Evolutionary conservation across 352 stramenopile species (phyloP), one percentile per base, ranked within the genome.

Genomic region (Phytopythium helicoides): DNA sequence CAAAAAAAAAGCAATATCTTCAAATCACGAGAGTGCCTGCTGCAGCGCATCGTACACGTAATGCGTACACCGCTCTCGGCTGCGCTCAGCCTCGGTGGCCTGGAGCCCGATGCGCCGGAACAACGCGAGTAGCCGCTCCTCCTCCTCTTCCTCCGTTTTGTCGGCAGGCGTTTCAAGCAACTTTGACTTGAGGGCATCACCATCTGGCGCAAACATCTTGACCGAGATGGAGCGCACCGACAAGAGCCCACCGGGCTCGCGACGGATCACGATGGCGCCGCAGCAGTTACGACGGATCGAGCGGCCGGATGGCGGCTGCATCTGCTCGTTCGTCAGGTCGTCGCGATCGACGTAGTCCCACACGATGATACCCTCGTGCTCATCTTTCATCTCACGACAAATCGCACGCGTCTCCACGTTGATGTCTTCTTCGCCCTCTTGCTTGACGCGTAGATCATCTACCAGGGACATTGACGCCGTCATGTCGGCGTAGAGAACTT

Each of bases 311-410:
- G 31, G 33, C 3, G 59, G 56, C 26, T 39, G 26, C 1, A 58
- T 50, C 22, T 73, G 45, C 1, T 36, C 10, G 26, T 16, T 26
- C 66, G 75, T 28, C 40, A 79, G 42, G 14, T 78, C 68, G 58
- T 89, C 78, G n/a, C 75, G 67, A 61, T 87, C 78, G 31, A 76
- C 73, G 25, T 87, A 89, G 51, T 89, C 78, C 78, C 76, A 87
- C 21, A 78, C 45, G 36, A 89, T 76, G 40, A 78, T 47, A 15
- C 46, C 66, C 45, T 68, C 64, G 18, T 79, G 49, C 11, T 58
- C 48, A 6, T 33, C 28, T 23, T 64, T 62, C 56, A 73, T 42
- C 26, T 81, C 71, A 28, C 70, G 60, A 18, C 72, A 85, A 8
- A 89, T 53, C 52, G 85, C 76, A 26, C 73, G 78, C 5, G 75